Evolutionary conservation across 116 monocot genomes (phyloP), one percentile per base, ranked within the genome.

Genomic region (Phalaenopsis hybrid): DNA sequence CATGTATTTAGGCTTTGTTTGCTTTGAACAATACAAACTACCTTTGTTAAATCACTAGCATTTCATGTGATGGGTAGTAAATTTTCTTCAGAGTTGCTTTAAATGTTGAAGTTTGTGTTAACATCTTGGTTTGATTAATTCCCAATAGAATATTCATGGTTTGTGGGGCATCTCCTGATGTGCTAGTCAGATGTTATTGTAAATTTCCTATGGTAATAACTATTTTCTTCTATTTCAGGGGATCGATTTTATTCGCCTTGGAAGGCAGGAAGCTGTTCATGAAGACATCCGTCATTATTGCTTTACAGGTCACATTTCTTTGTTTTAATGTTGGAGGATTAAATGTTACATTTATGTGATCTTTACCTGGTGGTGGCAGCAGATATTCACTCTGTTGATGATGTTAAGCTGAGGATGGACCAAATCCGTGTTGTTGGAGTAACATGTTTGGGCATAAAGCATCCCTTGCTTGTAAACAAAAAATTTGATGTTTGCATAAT

Each of bases 401-500:
- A 90, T 44, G 84, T 98, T 74, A 95, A 85, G 86, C 85, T 87
- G 57, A 82, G 85, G 74, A 98, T 98, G 91, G 90, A 89, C 55
- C 74, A 84, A 83, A 89, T 86, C 25, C 90, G 81, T 75, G 92
- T 98, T 84, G 92, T 98, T 80, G 98, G 98, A 82, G 98, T 89
- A 13, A 98, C 98, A 23, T 98, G 98, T 81, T 88, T 95, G 81
- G 98, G 93, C 80, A 87, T 93, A 77, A 90, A 93, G 57, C 95
- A 95, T 79, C 90, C 98, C 25, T 88, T 98, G 74, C 92, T 98
- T 79, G 84, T 89, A 75, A 95, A 92, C 79, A 98, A 92, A 82
- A 90, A 85, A 55, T 98, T 98, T 79, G 98, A 98, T 79, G 76
- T 95, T 52, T 98, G 98, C 72, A 98, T 98, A 84, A 93, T 95